Evolutionary conservation across 1,284 basidiomycete genomes (phyloP).

Genomic region (Wolfiporia cocos): DNA sequence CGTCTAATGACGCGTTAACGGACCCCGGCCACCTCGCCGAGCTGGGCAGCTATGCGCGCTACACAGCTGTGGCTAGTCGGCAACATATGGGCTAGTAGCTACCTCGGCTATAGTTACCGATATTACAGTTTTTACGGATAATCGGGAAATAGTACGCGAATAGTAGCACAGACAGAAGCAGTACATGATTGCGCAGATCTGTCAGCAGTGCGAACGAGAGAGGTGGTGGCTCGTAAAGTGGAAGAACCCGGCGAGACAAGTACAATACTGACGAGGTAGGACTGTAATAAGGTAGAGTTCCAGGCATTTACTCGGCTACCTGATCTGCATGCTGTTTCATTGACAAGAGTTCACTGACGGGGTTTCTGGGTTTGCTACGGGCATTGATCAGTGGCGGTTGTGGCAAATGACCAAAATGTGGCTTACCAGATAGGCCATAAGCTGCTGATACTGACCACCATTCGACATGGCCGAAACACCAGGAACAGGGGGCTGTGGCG

Average conservation of each 20-base stretch:
- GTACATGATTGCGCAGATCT: too few species aligned
- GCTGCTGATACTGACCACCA: slow-evolving; percentile 20
- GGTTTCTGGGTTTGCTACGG: slow-evolving; percentile 21
- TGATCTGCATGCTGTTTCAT: too few species aligned
- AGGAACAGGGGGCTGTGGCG: slow-evolving; percentile 15
- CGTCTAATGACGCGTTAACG: neutral
- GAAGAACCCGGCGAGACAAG: neutral
- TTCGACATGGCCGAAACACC: slow-evolving; percentile 16
- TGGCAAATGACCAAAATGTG: neutral
- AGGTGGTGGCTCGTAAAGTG: too few species aligned
- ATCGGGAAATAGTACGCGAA: too few species aligned
- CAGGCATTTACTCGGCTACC: too few species aligned
- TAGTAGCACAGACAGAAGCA: too few species aligned
- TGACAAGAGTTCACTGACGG: slow-evolving; percentile 5
- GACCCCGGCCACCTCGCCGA: slow-evolving; percentile 2
- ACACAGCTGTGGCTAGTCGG: neutral
- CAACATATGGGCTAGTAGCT: too few species aligned
- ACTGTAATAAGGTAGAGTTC: too few species aligned
- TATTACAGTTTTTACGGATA: too few species aligned
- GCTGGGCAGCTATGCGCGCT: slow-evolving; percentile 3
- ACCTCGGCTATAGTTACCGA: too few species aligned
- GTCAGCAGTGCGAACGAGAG: too few species aligned
- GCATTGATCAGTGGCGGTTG: slow-evolving; percentile 1
- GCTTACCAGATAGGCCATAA: slow-evolving; percentile 27
- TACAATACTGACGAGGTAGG: too few species aligned